Percentiles rank a stretch among this genome's conserved stretches.
Evolutionary conservation across 2,329 filamentous ascomycete species (phyloP).

Genomic region (Sordariomycetes sp.): DNA sequence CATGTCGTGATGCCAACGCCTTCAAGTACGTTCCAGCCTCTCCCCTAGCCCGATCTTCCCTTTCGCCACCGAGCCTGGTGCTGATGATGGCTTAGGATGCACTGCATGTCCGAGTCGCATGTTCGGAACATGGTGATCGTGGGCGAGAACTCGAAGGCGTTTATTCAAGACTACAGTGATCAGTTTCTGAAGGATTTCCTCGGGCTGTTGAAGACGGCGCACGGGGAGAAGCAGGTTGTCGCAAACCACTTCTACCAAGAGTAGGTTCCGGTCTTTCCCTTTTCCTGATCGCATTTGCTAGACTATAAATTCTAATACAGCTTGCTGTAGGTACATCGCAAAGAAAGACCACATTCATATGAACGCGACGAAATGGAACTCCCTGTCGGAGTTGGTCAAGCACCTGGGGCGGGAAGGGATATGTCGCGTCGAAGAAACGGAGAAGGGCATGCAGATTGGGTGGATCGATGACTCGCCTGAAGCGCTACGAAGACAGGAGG

Average conservation of each 20-base stretch:
- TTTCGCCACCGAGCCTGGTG: neutral
- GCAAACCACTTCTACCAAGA: constrained; percentile 94
- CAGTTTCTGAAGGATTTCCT: constrained; percentile 78
- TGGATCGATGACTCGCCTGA: constrained; percentile 93
- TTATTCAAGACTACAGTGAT: constrained; percentile 70
- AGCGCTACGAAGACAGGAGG: constrained; percentile 68
- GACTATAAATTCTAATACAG: neutral
- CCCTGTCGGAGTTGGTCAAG: constrained; percentile 83
- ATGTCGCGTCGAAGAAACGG: constrained; percentile 80
- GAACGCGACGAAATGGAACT: constrained; percentile 86
- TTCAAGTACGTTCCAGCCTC: constrained; percentile 7
- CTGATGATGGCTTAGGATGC: constrained; percentile 47
- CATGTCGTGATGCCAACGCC: constrained; percentile 10
- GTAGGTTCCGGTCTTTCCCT: constrained; percentile 2
- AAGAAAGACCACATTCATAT: constrained; percentile 86
- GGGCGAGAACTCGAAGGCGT: constrained; percentile 76
- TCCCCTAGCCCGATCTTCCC: neutral
- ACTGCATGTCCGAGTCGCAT: constrained; percentile 75
- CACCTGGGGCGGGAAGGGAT: constrained; percentile 77
- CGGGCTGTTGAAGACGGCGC: constrained; percentile 64
- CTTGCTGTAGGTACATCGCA: constrained; percentile 52
- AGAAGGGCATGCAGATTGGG: constrained; percentile 73
- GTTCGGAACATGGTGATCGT: constrained; percentile 82
- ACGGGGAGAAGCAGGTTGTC: constrained; percentile 82
- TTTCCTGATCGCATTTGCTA: neutral